phyloP scores from a whole-genome alignment of 176 grass and related monocot species.

The Oryza meridionalis region DNA sequence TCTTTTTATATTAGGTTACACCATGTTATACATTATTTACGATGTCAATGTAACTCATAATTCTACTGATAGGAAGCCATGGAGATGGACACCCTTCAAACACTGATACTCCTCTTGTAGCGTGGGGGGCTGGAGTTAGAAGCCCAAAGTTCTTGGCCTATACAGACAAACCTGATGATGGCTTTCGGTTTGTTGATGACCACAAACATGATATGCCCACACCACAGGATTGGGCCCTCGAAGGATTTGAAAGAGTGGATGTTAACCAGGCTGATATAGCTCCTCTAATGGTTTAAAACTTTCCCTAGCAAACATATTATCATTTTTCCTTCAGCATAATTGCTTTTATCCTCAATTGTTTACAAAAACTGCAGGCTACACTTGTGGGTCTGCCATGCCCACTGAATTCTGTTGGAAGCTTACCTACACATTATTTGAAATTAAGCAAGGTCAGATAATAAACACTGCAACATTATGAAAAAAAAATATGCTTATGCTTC shows the following conservation, averaged over 20 bases:
- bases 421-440: conserved; percentile 85
- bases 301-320: conserved; percentile 41
- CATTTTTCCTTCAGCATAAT: conserved; percentile 35
- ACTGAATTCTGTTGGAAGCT: conserved; percentile 85
- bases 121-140: conserved; percentile 92
- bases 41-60: conserved; percentile 18
- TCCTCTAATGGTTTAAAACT: conserved; percentile 76
- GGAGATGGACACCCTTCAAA: conserved; percentile 94
- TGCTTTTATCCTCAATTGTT: conserved; percentile 35
- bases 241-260: conserved; percentile 88
- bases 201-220: conserved; percentile 86
- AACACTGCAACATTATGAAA: conserved; percentile 17
- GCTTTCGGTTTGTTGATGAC: conserved; percentile 92
- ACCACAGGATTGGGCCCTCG: conserved; percentile 80
- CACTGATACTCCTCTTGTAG: conserved; percentile 93
- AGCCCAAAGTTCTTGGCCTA: conserved; percentile 60
- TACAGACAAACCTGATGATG: conserved; percentile 72
- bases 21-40: conserved; percentile 18
- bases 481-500: conserved; percentile 24
- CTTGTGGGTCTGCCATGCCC: conserved; percentile 92
- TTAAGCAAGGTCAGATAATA: conserved; percentile 69
- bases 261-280: conserved; percentile 98
- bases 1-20: conserved; percentile 21
- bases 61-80: conserved; percentile 81
- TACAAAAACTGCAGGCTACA: conserved; percentile 70